phyloP scores from a whole-genome alignment of 208 protist species.

The Polymyxa betae region DNA sequence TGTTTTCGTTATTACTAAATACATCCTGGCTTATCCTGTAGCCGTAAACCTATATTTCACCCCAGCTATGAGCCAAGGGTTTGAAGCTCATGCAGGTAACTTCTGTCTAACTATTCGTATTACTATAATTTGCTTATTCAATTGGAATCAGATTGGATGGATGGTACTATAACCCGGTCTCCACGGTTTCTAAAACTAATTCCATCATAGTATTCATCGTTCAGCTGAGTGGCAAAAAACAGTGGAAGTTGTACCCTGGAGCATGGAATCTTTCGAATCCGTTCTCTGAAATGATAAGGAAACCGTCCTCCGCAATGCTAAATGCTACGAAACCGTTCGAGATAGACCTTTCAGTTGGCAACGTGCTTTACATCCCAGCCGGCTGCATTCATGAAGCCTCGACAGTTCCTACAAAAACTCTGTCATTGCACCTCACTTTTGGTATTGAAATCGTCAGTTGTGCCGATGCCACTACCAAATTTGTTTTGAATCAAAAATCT shows the following conservation, averaged over 20 bases:
- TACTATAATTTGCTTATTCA: too few species aligned
- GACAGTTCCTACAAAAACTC: background rate
- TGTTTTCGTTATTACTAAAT: background rate
- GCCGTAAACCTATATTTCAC: background rate
- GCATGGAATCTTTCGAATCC: background rate
- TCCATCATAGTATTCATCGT: background rate
- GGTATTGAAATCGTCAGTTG: background rate
- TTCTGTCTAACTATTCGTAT: too few species aligned
- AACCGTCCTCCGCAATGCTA: background rate
- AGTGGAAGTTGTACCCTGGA: background rate
- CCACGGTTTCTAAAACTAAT: background rate
- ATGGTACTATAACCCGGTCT: background rate
- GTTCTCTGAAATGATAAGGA: background rate
- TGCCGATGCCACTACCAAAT: too few species aligned
- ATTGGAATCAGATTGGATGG: constrained; percentile 5
- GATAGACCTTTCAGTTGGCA: background rate
- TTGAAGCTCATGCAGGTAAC: background rate
- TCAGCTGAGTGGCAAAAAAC: background rate
- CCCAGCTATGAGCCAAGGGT: background rate
- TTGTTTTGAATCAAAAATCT: too few species aligned
- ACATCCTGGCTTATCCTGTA: background rate
- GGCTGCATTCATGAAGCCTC: background rate
- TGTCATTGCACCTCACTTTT: background rate
- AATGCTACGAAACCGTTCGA: background rate
- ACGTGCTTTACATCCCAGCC: background rate